Base-by-base conservation (phyloP, 768 basidiomycete species). In the Boletales sp. region DNA sequence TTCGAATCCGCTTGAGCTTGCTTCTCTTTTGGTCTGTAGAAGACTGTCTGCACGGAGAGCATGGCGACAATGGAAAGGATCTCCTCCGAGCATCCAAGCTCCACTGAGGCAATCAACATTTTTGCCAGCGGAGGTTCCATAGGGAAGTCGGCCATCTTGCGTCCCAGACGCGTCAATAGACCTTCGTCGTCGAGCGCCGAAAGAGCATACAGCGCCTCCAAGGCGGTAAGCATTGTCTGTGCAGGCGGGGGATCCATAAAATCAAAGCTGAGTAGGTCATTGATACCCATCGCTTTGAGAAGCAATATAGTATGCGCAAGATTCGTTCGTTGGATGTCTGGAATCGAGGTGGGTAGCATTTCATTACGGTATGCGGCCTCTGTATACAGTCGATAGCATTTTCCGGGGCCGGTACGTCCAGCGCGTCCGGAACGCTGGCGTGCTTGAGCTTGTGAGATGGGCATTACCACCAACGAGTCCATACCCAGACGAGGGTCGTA, bases 131-230 rank as follows among this genome's bases (percentile, higher is more conserved):
- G 83, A 6, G 95, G 97, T 50, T 98, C 94, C 86, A 98, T 92
- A 12, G 97, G 97, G 72, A 98, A 97, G 68, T 99, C 97, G 2
- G 97, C 95, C 97, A 99, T 98, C 72, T 99, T 98, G 50, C 97
- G 81, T 2, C 97, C 97, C 9, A 99, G 74, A 24, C 92, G 82
- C 2, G 97, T 99, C 62, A 99, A 72, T 7, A 98, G 73, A 6
- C 97, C 97, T 72, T 99, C 97, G 56, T 98, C 94, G 56, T 98
- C 97, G 29, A 98, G 75, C 4, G 97, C 97, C 2, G 94, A 97
- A 13, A 98, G 76, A 4, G 94, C 97, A 69, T 95, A 98, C 1
- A 99, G 72, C 40, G 90, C 84, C 66, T 98, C 94, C 40, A 99
- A 72, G 2, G 97, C 97, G 1, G 97, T 95, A 56, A 99, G 77